Evolutionary conservation across 139 green algal genomes (phyloP).

Genomic region (Tetradesmus lagerheimii): DNA sequence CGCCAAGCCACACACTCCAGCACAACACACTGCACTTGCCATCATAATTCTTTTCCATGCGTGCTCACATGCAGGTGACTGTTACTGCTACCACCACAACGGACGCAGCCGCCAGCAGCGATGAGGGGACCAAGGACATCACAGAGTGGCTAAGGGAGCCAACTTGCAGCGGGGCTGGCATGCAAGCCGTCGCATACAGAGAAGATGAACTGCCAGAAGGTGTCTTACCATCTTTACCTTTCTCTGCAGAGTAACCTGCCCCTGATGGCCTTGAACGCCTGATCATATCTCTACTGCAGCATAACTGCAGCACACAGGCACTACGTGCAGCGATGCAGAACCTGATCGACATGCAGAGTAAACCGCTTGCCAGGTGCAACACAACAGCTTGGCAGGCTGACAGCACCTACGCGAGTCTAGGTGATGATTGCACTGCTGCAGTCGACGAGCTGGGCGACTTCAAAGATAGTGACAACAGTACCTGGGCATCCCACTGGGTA

Average conservation of each 20-base stretch:
- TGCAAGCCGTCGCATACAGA: conserved; percentile 10
- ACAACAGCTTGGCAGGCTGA: background rate
- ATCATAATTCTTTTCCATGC: too few species aligned
- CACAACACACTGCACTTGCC: too few species aligned
- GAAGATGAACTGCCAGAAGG: conserved; percentile 19
- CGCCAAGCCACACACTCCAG: too few species aligned
- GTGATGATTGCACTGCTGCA: background rate
- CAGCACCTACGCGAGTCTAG: background rate
- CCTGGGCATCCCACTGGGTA: background rate
- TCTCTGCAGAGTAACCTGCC: too few species aligned
- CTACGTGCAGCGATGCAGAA: too few species aligned
- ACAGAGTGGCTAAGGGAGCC: background rate
- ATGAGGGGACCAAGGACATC: background rate
- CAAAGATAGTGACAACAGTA: background rate
- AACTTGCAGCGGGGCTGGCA: background rate
- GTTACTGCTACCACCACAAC: background rate
- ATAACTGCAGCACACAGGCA: too few species aligned
- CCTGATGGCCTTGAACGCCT: too few species aligned
- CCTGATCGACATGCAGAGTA: background rate
- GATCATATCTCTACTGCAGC: too few species aligned
- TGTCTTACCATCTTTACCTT: background rate
- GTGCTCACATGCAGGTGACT: too few species aligned
- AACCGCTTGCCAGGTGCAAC: background rate
- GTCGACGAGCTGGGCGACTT: background rate
- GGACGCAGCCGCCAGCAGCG: background rate